Evolutionary conservation across 2,329 filamentous ascomycete genomes (phyloP).

Genomic region (Lachnellula hyalina): DNA sequence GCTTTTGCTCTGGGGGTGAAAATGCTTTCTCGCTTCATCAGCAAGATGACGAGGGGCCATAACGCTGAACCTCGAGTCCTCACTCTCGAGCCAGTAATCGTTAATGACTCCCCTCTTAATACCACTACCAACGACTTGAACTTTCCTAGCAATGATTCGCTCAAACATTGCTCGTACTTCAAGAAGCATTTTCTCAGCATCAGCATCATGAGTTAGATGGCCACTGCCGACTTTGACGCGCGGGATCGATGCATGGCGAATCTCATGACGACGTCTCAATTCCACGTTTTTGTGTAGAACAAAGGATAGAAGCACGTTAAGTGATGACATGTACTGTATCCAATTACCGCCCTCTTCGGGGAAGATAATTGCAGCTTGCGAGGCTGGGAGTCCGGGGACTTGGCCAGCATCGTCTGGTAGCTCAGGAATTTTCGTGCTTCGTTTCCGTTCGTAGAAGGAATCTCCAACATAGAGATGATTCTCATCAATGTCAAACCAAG

Average conservation of each 20-base stretch:
- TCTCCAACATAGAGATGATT: conserved; percentile 42
- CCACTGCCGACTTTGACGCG: conserved; percentile 32
- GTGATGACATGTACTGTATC: conserved; percentile 35
- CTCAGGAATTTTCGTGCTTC: conserved; percentile 25
- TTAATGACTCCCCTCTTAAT: conserved; percentile 30
- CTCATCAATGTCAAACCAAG: conserved; percentile 40
- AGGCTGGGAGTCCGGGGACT: conserved; percentile 14
- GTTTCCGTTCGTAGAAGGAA: conserved; percentile 37
- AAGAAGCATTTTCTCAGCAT: conserved; percentile 34
- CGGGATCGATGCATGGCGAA: conserved; percentile 14
- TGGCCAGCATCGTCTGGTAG: conserved; percentile 21
- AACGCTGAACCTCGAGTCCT: conserved; percentile 32
- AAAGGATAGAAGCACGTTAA: conserved; percentile 33
- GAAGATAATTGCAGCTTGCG: conserved; percentile 34
- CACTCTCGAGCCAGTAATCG: conserved; percentile 34
- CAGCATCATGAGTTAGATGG: conserved; percentile 34
- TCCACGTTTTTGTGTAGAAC: conserved; percentile 31
- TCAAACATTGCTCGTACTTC: conserved; percentile 32
- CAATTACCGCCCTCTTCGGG: conserved; percentile 35
- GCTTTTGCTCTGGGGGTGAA: conserved; percentile 1
- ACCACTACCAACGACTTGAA: conserved; percentile 30
- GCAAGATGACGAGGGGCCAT: conserved; percentile 32
- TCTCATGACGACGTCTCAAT: conserved; percentile 16
- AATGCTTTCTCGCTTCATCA: conserved; percentile 27
- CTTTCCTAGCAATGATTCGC: conserved; percentile 30